Conservation (phyloP, 192 early-diverging fungal species). For the Coemansia interrupta region DNA sequence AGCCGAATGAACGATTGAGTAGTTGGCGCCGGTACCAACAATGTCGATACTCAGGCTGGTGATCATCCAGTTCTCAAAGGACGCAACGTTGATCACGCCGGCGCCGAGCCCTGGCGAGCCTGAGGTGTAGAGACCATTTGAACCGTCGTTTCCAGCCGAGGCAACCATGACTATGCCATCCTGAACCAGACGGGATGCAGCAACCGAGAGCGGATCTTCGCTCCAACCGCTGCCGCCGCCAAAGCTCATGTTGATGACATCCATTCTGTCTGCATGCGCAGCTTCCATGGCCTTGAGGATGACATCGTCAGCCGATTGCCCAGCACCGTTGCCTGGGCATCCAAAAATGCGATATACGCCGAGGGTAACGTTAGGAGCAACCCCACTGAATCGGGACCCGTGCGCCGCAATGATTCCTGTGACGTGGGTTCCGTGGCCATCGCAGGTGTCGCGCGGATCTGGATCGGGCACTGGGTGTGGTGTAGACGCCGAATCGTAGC, state of each 20-base stretch:
- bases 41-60: slow-evolving; percentile 45
- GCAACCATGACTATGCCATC: slow-evolving; percentile 56
- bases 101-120: slow-evolving; percentile 59
- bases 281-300: slow-evolving; percentile 72
- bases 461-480: slow-evolving; percentile 49
- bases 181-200: slow-evolving; percentile 54
- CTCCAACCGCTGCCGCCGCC: slow-evolving; percentile 64
- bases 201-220: slow-evolving; percentile 59
- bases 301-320: slow-evolving; percentile 62
- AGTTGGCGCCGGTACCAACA: slow-evolving; percentile 27
- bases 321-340: slow-evolving; percentile 63
- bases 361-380: slow-evolving; percentile 77
- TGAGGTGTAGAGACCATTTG: slow-evolving; percentile 59
- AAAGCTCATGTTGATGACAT: slow-evolving; percentile 83
- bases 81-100: slow-evolving; percentile 59
- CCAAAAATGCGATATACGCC: slow-evolving; percentile 82
- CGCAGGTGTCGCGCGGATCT: slow-evolving; percentile 59
- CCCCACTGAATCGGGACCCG: slow-evolving; percentile 65
- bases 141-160: slow-evolving; percentile 66
- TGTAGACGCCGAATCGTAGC: slow-evolving; percentile 38
- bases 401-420: slow-evolving; percentile 72
- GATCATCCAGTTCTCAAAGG: slow-evolving; percentile 46
- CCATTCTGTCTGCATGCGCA: slow-evolving; percentile 66
- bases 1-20: slow-evolving; percentile 49
- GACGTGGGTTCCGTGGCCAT: slow-evolving; percentile 65